Percentiles rank a stretch among this genome's conserved stretches.
Conservation (phyloP, 768 basidiomycete species). For the Tricholoma sp. region DNA sequence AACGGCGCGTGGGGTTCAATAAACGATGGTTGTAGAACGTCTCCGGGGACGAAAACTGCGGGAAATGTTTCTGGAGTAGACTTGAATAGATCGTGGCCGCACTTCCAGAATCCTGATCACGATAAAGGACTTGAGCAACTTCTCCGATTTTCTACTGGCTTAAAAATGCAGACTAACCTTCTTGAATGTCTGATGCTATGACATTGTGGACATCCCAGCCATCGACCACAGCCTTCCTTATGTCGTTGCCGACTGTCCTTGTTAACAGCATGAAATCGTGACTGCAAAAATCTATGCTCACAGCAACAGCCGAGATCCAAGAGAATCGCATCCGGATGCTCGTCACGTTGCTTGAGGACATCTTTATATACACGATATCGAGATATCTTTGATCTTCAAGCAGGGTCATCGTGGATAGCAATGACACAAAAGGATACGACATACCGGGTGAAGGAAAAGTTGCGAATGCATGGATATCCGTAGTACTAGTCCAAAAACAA, state of each 20-base stretch:
- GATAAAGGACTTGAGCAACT: neutral
- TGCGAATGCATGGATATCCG: slow-evolving; percentile 27
- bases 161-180: slow-evolving; percentile 13
- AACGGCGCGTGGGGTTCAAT: slow-evolving; percentile 22
- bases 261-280: neutral
- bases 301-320: slow-evolving; percentile 32
- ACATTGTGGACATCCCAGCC: slow-evolving; percentile 26
- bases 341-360: slow-evolving; percentile 17
- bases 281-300: slow-evolving; percentile 5
- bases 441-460: slow-evolving; percentile 24
- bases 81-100: slow-evolving; percentile 49
- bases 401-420: neutral
- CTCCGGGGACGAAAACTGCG: slow-evolving; percentile 44
- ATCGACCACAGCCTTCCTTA: slow-evolving; percentile 25
- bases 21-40: slow-evolving; percentile 38
- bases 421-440: neutral
- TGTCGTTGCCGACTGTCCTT: slow-evolving; percentile 27
- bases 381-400: slow-evolving; percentile 22
- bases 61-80: slow-evolving; percentile 41
- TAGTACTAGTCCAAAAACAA: slow-evolving; percentile 16
- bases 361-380: slow-evolving; percentile 22
- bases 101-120: slow-evolving; percentile 44
- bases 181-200: slow-evolving; percentile 26
- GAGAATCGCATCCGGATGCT: slow-evolving; percentile 20
- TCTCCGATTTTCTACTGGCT: neutral